These are phyloP conservation scores for Xanthoconium purpureum DNA, from an alignment of 768 basidiomycete species.

Conservation along the genomic window DNA sequence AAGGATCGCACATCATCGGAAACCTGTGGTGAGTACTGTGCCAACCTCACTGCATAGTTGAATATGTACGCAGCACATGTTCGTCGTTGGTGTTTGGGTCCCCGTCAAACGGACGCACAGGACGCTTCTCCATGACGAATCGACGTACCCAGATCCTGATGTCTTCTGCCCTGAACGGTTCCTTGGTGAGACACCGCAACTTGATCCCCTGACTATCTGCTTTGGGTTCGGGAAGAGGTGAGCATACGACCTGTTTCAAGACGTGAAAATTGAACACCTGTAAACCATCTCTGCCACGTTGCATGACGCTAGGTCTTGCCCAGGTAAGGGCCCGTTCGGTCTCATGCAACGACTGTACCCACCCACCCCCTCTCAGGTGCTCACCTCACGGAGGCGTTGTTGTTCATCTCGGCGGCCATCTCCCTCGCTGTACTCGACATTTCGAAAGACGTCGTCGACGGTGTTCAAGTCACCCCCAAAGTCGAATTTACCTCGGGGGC, in stretches of 20 bases:
- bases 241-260: background rate
- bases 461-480: slow-evolving; percentile 42
- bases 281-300: too few species aligned
- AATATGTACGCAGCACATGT: too few species aligned
- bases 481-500: slow-evolving; percentile 41
- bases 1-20: slow-evolving; percentile 23
- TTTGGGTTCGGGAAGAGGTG: slow-evolving; percentile 34
- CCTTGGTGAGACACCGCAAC: slow-evolving; percentile 19
- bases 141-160: slow-evolving; percentile 33
- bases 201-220: slow-evolving; percentile 13
- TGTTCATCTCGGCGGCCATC: slow-evolving; percentile 30
- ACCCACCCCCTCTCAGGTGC: slow-evolving; percentile 13
- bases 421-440: slow-evolving; percentile 48
- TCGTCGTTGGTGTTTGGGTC: background rate
- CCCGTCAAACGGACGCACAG: slow-evolving; percentile 28
- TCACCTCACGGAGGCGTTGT: slow-evolving; percentile 27
- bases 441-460: slow-evolving; percentile 39
- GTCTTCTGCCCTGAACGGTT: slow-evolving; percentile 36
- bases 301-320: slow-evolving; percentile 13
- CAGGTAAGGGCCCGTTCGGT: slow-evolving; percentile 7
- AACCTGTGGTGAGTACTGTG: slow-evolving; percentile 23
- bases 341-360: background rate
- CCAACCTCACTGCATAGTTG: too few species aligned
- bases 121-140: slow-evolving; percentile 52
- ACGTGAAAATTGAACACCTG: too few species aligned